Evolutionary conservation across 768 basidiomycete species (phyloP), one percentile per base, ranked within the genome.

Genomic region (Guyanaporus albipodus): DNA sequence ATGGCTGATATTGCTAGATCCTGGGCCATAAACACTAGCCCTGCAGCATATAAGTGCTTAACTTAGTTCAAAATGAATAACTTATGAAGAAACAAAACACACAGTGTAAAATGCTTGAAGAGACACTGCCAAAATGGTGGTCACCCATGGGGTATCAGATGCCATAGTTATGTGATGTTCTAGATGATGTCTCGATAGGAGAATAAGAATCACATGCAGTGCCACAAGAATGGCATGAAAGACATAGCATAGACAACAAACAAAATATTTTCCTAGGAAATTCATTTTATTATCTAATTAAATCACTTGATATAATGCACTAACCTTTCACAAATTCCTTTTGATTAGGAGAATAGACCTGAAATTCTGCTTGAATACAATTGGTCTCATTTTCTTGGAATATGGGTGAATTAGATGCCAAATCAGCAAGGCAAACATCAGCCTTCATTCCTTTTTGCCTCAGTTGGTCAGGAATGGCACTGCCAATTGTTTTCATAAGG

Each of bases 11-110:
- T 22, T 2, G 59, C 49, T 11, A 60, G 46, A 14, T 50, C 40
- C 28, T 63, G 61, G 19, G 49, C 58, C 1, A 58, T 2, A 23
- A 57, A 60, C 11, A 62, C 53, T 23, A 62, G 49, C 3, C 38
- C 28, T 27, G 49, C 53, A 50, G 53, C 44, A 10, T 55, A 58
- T 2, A 58, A 3, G 57, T 58, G n/a, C n/a, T n/a, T n/a, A n/a
- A n/a, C n/a, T n/a, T n/a, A n/a, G n/a, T n/a, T n/a, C n/a, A n/a
- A n/a, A 38, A 31, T 31, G 10, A 15, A 31, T 31, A 34, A 9
- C 17, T n/a, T n/a, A n/a, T n/a, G n/a, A 17, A 18, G 26, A 14
- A 11, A 4, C 10, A 22, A 2, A 12, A 31, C 37, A 2, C 15
- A 44, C 48, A 21, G 22, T 14, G 19, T 49, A 49, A 21, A 49